Base-by-base conservation (phyloP, 1,284 basidiomycete species). In the Ustilago cynodontis region DNA sequence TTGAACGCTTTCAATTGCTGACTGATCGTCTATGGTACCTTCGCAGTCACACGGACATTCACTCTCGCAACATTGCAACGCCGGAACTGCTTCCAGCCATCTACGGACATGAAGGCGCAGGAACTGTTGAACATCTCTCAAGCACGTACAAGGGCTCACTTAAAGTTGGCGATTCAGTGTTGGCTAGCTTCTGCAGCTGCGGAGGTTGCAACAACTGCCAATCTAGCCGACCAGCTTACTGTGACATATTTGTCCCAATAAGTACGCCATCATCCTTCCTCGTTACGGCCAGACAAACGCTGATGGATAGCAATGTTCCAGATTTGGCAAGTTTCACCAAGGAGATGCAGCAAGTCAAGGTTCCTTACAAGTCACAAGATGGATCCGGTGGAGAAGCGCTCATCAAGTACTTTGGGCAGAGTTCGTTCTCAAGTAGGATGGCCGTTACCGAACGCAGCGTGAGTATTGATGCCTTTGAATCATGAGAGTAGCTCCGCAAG, bases 131-230 rank as follows among this genome's bases (percentile, higher is more conserved):
- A 24, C 61, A 70, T 33, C 31, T 70, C 10, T 24, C 67, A 2
- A 55, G 45, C 55, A 20, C 43, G 13, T 70, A 64, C 61, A 53
- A 22, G 3, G 67, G 67, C 6, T 9, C 22, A 3, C 45, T 70
- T 37, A 55, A 59, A 20, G 56, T 63, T 7, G 67, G 67, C 13
- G 67, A 70, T 39, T 43, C 57, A 50, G 67, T 70, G 1, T 41
- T 70, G 9, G 67, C 67, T 14, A 70, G 67, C 67, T 70, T 70
- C 31, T 64, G 67, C 61, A 70, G 67, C 54, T 70, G 67, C 29
- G 67, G 67, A 5, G 52, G 51, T 14, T 70, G 67, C 39, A 64
- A 59, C 67, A 70, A 64, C 28, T 70, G 67, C 26, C 39, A 64
- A 8, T 62, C 60, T 18, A 64, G 56, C 37, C 39, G 60, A 35